phyloP scores from a whole-genome alignment of 257 asterid genomes.

The Cynanchum wilfordii region DNA sequence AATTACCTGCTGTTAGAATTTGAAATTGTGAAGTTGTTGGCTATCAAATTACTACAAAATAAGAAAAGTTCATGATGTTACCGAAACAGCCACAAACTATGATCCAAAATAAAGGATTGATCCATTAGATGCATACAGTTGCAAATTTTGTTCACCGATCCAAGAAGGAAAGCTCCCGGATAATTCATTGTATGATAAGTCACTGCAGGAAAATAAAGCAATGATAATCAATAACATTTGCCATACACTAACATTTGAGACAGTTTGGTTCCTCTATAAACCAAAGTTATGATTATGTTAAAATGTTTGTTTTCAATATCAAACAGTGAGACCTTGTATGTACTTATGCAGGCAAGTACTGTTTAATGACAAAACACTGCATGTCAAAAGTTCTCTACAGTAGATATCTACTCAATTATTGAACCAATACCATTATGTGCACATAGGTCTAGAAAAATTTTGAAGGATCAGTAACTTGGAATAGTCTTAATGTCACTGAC shows the following conservation, averaged over 20 bases:
- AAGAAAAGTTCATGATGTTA: slow-evolving; percentile 10
- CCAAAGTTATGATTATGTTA: not conserved
- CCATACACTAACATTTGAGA: not conserved
- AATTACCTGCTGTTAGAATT: slow-evolving; percentile 48
- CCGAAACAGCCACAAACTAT: not conserved
- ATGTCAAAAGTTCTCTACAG: not conserved
- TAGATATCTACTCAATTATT: not conserved
- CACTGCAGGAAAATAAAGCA: slow-evolving; percentile 37
- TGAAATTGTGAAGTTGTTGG: slow-evolving; percentile 54
- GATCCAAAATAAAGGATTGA: not conserved
- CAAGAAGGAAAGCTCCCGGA: slow-evolving; percentile 82
- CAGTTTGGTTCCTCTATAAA: not conserved
- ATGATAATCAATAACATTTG: not conserved
- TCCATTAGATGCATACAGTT: slow-evolving; percentile 40
- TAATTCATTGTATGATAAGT: slow-evolving; percentile 62
- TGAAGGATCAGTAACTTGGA: not conserved
- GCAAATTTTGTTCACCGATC: slow-evolving; percentile 35
- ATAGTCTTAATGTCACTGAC: not conserved
- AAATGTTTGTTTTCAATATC: not conserved
- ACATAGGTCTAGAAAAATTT: not conserved
- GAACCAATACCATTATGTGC: too few relatives aligned
- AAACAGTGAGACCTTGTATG: not conserved
- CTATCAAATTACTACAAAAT: slow-evolving; percentile 56
- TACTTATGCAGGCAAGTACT: not conserved
- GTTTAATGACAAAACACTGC: not conserved